Evolutionary conservation across 2,329 filamentous ascomycete species (phyloP).

Genomic region (Cadophora sp.): DNA sequence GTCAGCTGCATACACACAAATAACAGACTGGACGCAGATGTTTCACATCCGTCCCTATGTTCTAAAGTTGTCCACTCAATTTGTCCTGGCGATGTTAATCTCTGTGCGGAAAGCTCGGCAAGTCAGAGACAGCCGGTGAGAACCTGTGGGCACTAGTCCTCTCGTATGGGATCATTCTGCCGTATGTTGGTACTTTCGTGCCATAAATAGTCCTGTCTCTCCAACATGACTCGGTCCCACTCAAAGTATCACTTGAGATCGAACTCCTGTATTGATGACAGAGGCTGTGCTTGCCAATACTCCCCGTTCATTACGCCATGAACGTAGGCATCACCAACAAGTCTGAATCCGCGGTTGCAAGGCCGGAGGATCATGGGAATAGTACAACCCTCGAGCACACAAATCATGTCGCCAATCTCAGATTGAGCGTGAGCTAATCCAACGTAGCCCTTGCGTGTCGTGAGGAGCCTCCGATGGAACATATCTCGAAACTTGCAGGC

Average conservation of each 20-base stretch:
- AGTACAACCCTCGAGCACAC: constrained; percentile 20
- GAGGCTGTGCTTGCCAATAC: constrained; percentile 12
- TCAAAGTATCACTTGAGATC: background rate
- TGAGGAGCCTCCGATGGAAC: constrained; percentile 3
- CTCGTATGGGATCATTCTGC: too few relatives aligned
- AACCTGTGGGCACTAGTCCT: too few relatives aligned
- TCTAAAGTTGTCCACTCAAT: background rate
- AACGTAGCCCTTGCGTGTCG: constrained; percentile 17
- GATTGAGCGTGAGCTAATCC: constrained; percentile 15
- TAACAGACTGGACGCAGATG: too few relatives aligned
- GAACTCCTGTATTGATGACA: constrained; percentile 11
- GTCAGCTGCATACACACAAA: background rate
- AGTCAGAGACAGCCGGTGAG: background rate
- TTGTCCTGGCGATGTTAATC: background rate
- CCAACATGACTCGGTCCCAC: background rate
- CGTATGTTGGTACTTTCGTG: background rate
- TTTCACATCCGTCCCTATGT: too few relatives aligned
- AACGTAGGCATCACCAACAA: constrained; percentile 27
- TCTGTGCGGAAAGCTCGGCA: background rate
- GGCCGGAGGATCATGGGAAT: constrained; percentile 18
- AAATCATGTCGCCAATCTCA: constrained; percentile 20
- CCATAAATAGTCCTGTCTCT: background rate
- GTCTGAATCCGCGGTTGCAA: constrained; percentile 10
- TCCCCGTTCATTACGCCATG: constrained; percentile 30
- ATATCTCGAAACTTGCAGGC: constrained; percentile 13